A percentile compares a stretch with the other conserved stretches of the same genome.
phyloP scores from a whole-genome alignment of 208 protist species.

The Leishmania braziliensis region DNA sequence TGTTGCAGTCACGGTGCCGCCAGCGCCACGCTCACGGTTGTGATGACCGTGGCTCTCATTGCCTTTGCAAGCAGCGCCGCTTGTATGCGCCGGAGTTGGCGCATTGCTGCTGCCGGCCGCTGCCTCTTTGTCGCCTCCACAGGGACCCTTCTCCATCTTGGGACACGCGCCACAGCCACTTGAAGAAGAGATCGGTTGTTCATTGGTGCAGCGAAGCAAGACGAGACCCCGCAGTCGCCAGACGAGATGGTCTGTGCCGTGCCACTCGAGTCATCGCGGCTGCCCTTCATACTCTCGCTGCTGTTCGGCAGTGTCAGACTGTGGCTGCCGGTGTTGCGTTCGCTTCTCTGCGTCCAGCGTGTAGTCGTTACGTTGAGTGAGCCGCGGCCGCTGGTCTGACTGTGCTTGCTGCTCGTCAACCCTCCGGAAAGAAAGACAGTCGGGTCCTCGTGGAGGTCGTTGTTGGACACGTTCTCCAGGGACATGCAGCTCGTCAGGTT shows the following conservation, averaged over 20 bases:
- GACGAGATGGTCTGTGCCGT: background rate
- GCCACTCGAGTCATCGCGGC: background rate
- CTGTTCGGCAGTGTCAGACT: slow-evolving; percentile 5
- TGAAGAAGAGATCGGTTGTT: background rate
- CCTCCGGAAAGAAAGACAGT: slow-evolving; percentile 7
- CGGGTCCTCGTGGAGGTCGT: background rate
- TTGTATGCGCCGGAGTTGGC: background rate
- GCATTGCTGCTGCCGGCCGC: background rate
- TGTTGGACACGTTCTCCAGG: background rate
- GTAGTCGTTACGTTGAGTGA: slow-evolving; percentile 9
- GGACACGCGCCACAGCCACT: background rate
- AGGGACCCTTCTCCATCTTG: background rate
- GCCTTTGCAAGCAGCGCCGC: background rate
- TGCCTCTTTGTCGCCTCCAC: background rate
- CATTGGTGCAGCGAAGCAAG: slow-evolving; percentile 5
- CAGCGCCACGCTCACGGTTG: background rate
- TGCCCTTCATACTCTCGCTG: background rate
- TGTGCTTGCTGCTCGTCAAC: slow-evolving; percentile 27
- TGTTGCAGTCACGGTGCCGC: too few relatives aligned
- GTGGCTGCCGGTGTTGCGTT: slow-evolving; percentile 7
- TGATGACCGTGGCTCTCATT: background rate
- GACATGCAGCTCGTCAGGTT: background rate
- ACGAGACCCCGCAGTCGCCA: too few relatives aligned
- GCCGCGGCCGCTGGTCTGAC: background rate
- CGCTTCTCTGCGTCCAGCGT: slow-evolving; percentile 4